Percentiles rank a stretch among this genome's conserved stretches.
Evolutionary conservation across 345 rosid species (phyloP).

Genomic region (Mangifera indica): DNA sequence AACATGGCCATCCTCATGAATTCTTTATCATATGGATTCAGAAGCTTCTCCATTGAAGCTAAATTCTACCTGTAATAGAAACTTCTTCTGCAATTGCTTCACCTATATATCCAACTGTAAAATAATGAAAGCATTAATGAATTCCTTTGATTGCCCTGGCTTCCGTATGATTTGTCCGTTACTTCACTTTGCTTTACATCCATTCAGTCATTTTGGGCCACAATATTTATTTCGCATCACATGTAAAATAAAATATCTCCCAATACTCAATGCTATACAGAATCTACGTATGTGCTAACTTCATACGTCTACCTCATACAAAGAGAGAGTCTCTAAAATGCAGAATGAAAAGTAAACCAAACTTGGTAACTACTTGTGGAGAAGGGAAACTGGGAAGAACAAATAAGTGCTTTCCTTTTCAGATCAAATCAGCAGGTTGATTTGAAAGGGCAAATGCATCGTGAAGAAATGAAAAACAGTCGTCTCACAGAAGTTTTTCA

Average conservation of each 20-base stretch:
- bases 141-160: neutral
- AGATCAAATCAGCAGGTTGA: neutral
- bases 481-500: neutral
- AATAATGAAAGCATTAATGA: too few relatives aligned
- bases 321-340: neutral
- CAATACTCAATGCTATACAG: neutral
- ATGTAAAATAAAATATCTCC: constrained; percentile 33
- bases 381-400: neutral
- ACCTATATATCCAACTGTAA: constrained; percentile 17
- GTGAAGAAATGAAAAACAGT: too few relatives aligned
- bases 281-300: neutral
- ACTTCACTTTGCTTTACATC: constrained; percentile 23
- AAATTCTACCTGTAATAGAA: too few relatives aligned
- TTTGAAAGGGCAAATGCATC: neutral
- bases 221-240: constrained; percentile 20
- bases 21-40: constrained; percentile 70
- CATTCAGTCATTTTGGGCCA: constrained; percentile 29
- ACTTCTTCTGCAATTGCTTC: too few relatives aligned
- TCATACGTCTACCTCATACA: neutral
- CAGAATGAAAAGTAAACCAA: neutral
- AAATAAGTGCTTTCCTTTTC: neutral
- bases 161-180: constrained; percentile 38
- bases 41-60: constrained; percentile 67
- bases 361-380: neutral
- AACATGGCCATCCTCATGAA: constrained; percentile 91